Conservation (phyloP, 805 yeast species). For the Wickerhamiella qilinensis region DNA sequence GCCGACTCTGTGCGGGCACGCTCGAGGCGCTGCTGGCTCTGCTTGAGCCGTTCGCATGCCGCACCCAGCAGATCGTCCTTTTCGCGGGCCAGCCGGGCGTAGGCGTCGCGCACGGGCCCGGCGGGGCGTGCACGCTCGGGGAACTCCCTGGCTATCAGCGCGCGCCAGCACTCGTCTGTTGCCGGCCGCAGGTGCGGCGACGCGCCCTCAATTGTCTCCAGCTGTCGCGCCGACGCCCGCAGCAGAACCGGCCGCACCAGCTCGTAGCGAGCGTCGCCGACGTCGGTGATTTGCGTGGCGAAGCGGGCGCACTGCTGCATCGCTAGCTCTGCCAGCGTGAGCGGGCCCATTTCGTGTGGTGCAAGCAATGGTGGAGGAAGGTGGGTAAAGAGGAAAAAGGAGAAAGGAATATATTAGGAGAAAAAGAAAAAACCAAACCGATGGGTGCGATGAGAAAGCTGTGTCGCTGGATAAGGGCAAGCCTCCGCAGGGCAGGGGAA, state of each 20-base stretch:
- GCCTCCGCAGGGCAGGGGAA: too few species aligned
- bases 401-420: too few species aligned
- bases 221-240: slow-evolving; percentile 20
- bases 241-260: slow-evolving; percentile 23
- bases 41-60: slow-evolving; percentile 25
- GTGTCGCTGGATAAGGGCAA: too few species aligned
- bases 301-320: slow-evolving; percentile 11
- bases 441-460: too few species aligned
- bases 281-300: slow-evolving; percentile 17
- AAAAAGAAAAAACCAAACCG: too few species aligned
- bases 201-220: slow-evolving; percentile 18
- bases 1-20: slow-evolving; percentile 15
- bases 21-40: slow-evolving; percentile 16
- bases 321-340: slow-evolving; percentile 12
- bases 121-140: slow-evolving; percentile 20
- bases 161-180: slow-evolving; percentile 22
- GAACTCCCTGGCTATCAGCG: slow-evolving; percentile 19
- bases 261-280: slow-evolving; percentile 25
- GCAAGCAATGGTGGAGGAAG: too few species aligned
- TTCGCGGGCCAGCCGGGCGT: slow-evolving; percentile 16
- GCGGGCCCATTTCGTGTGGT: slow-evolving; percentile 8
- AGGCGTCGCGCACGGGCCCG: slow-evolving; percentile 16
- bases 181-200: slow-evolving; percentile 19
- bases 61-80: slow-evolving; percentile 31
- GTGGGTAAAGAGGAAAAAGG: too few species aligned